Evolutionary conservation across 345 rosid genomes (phyloP).

Genomic region (Hypericum androsaemum): DNA sequence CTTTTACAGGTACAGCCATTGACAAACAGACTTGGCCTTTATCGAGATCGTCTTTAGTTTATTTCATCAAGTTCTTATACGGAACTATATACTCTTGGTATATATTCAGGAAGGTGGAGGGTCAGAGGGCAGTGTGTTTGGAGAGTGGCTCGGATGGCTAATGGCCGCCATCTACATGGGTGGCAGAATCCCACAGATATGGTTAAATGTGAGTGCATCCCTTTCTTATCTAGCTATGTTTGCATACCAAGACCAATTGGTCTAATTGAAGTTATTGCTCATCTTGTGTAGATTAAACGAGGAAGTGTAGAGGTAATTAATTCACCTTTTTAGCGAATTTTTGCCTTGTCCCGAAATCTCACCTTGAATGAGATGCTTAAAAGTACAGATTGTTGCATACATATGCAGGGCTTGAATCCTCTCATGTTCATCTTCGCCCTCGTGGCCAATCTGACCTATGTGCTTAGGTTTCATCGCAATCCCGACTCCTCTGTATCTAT

Average conservation of each 20-base stretch:
- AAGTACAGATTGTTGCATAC: slow-evolving; percentile 10
- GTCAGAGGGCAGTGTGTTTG: slow-evolving; percentile 29
- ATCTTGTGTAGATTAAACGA: slow-evolving; percentile 53
- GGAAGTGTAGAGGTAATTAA: slow-evolving; percentile 65
- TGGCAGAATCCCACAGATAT: slow-evolving; percentile 84
- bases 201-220: slow-evolving; percentile 45
- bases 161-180: slow-evolving; percentile 91
- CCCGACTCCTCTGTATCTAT: background rate
- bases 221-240: background rate
- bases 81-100: background rate
- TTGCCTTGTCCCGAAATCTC: background rate
- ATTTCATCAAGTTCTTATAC: background rate
- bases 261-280: slow-evolving; percentile 7
- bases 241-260: slow-evolving; percentile 9
- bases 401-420: slow-evolving; percentile 70
- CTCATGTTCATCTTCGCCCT: slow-evolving; percentile 75
- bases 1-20: slow-evolving; percentile 49
- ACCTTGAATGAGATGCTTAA: background rate
- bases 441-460: slow-evolving; percentile 67
- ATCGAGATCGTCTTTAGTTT: background rate
- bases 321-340: background rate
- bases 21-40: slow-evolving; percentile 12
- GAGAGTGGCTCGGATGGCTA: slow-evolving; percentile 66
- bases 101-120: slow-evolving; percentile 36
- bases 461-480: slow-evolving; percentile 42